Base-by-base conservation (phyloP, 495 filamentous ascomycete genomes). In the Cercophora samala region DNA sequence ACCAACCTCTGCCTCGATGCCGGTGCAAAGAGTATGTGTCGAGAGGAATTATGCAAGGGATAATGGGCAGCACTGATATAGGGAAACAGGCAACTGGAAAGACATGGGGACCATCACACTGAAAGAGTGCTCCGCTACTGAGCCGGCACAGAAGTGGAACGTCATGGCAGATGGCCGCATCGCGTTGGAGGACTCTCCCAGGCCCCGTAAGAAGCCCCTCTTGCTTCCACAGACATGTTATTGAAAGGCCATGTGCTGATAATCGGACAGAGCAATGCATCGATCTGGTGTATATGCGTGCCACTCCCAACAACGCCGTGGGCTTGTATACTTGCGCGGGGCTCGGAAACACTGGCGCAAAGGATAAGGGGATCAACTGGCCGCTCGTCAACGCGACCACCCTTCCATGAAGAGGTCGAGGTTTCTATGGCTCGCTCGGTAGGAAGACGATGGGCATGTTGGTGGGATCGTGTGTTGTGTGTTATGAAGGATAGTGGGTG, bases 321-420 rank as follows among this genome's bases (percentile, higher is more conserved):
- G 83, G 83, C 25, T 67, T 85, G 52, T 85, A 83, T 70, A 76
- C 60, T 67, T 85, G 83, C 69, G 81, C 79, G 0, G 83, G 83
- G 0, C 66, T 85, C 55, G 79, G 77, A 5, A 83, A 83, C 69
- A 76, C 72, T 0, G 83, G 83, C 11, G 83, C 83, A 1, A 78
- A 70, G 24, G 83, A 85, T 73, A 83, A 82, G 75, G 83, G 83
- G 4, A 83, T 84, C 70, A 84, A 84, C 73, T 85, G 83, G 83
- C 82, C 82, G 3, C 73, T 83, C 2, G 71, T 74, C 29, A 76
- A 83, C 62, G 82, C 71, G 9, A 74, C 74, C 0, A 29, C 62
- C n/a, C 23, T 25, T 21, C 26, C 24, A 22, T 25, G 24, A 42
- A 29, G 9, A 62, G 15, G 26, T 29, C 8, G 26, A 29, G 26